Conservation (phyloP, 139 green algal species). For the Limnomonas spitsbergensis region DNA sequence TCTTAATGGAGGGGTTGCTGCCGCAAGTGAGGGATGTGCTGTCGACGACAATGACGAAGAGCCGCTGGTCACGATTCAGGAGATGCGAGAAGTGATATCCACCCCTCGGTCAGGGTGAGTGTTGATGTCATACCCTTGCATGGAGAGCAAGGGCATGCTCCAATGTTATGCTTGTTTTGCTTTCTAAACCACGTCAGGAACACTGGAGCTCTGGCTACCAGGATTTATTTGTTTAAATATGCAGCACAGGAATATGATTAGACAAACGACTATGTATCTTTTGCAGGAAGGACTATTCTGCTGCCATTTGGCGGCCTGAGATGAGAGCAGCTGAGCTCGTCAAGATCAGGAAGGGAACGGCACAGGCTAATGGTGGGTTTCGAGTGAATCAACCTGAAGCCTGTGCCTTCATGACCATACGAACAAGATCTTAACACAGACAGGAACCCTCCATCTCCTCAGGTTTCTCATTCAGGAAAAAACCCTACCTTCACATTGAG, state of each 20-base stretch:
- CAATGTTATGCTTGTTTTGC: neutral
- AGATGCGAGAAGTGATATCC: constrained; percentile 23
- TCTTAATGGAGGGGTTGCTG: neutral
- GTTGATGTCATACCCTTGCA: no score
- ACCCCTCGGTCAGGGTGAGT: neutral
- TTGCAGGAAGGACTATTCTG: constrained; percentile 34
- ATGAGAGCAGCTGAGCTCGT: constrained; percentile 31
- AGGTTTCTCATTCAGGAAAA: constrained; percentile 28
- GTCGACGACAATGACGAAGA: constrained; percentile 17
- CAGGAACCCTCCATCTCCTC: neutral
- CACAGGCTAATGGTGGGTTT: constrained; percentile 18
- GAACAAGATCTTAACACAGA: neutral
- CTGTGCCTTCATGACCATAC: neutral
- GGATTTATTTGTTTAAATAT: neutral
- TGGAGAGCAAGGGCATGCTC: neutral
- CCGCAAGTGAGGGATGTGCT: neutral
- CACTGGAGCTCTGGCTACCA: neutral
- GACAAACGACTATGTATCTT: no score
- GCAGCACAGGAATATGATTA: neutral
- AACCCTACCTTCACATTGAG: constrained; percentile 35
- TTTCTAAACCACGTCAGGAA: neutral
- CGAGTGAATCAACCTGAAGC: neutral
- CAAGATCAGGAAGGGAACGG: constrained; percentile 15
- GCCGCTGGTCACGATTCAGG: constrained; percentile 15
- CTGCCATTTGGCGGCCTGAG: constrained; percentile 32